Evolutionary conservation across 1,284 basidiomycete genomes (phyloP), one percentile per base, ranked within the genome.

Genomic region (Volvariella volvacea): DNA sequence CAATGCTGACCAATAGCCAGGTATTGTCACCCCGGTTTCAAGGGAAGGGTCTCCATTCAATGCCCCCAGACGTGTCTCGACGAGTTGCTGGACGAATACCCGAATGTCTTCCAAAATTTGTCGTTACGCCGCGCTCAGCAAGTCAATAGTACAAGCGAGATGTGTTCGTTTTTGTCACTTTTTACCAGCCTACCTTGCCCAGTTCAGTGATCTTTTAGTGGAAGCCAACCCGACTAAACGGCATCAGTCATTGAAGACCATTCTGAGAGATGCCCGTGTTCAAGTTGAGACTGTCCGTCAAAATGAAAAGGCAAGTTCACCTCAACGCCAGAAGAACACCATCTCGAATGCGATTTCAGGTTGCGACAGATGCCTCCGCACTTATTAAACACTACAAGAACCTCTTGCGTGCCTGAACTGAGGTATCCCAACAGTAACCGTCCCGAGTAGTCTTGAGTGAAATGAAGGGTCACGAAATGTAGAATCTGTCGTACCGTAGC

Each of bases 311-410:
- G 58, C 56, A 38, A 15, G 46, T 36, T 12, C 16, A 31, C 30
- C 9, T 9, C 30, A 9, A n/a, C 9, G 30, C 30, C 30, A 9
- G 30, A 9, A 22, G 6, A 20, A 21, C 16, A 33, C 30, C 25
- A 22, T 22, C 22, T 15, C 14, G 9, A 22, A 19, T 14, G 15
- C 20, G 32, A 20, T 4, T 22, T 21, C 41, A 68, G 67, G 45
- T 45, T 44, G 64, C 64, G 12, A 60, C 59, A 32, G 66, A 70
- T 44, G 66, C 66, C 6, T 58, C 62, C 14, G 53, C 49, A n/a
- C 51, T 66, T 30, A 67, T 68, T 50, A 65, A 63, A 47, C 55
- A 62, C 41, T 65, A 63, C 48, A 68, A 68, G 45, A 55, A 48
- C 39, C 52, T 68, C 31, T 48, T 66, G 16, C 52, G 47, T 32